Percentiles rank a stretch among this genome's conserved stretches.
phyloP scores from a whole-genome alignment of 306 rosid genomes.

The Cyclanthera cordifolia region DNA sequence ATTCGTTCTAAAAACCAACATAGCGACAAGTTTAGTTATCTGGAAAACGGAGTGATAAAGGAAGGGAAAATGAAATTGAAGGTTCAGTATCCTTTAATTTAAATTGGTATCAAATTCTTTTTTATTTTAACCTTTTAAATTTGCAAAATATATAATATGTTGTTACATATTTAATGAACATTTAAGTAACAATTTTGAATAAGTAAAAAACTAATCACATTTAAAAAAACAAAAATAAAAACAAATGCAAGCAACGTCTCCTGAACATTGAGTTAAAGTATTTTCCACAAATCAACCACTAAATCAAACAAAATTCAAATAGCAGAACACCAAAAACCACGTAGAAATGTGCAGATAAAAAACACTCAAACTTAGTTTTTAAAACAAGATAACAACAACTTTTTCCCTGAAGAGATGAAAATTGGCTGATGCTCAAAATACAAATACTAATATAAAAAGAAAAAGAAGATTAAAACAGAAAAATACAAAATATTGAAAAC shows the following conservation, averaged over 20 bases:
- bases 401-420: too few relatives aligned
- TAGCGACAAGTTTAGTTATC: constrained; percentile 11
- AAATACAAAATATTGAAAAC: too few relatives aligned
- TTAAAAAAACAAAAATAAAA: not conserved
- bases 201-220: not conserved
- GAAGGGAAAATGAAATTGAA: not conserved
- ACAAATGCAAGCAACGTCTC: not conserved
- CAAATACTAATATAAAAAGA: too few relatives aligned
- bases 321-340: not conserved
- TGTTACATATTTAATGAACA: not conserved
- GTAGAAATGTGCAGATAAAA: not conserved
- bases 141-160: not conserved
- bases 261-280: not conserved
- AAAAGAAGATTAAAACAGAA: too few relatives aligned
- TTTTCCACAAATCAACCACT: not conserved
- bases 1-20: constrained; percentile 41
- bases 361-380: not conserved
- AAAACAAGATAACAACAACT: too few relatives aligned
- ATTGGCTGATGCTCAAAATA: too few relatives aligned
- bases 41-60: not conserved
- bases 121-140: not conserved
- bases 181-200: not conserved
- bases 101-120: not conserved
- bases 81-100: not conserved
- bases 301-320: not conserved